phyloP scores from a whole-genome alignment of 371 early-diverging fungal species.

The Apophysomyces elegans region DNA sequence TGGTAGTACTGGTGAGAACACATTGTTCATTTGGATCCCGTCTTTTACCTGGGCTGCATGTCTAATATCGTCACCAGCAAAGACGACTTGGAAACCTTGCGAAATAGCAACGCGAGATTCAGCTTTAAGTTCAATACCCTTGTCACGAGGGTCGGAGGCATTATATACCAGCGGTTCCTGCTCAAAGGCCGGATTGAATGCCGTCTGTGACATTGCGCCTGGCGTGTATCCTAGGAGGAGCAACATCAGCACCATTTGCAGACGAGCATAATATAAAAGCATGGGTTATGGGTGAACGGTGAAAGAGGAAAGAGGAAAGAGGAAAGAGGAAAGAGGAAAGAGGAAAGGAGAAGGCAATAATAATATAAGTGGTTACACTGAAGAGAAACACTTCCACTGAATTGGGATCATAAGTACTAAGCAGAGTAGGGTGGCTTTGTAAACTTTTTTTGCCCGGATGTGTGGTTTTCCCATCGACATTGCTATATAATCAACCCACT shows the following conservation, averaged over 20 bases:
- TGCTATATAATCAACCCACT: too few relatives aligned
- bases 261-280: background rate
- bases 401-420: background rate
- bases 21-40: slow-evolving; percentile 36
- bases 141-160: slow-evolving; percentile 11
- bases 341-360: background rate
- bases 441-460: background rate
- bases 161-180: slow-evolving; percentile 13
- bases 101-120: slow-evolving; percentile 13
- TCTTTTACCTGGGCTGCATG: background rate
- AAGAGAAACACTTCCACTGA: slow-evolving; percentile 2
- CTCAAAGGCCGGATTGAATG: slow-evolving; percentile 14
- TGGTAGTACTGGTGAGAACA: background rate
- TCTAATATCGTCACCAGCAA: slow-evolving; percentile 24
- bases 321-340: background rate
- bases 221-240: background rate
- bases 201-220: background rate
- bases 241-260: background rate
- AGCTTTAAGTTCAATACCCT: background rate
- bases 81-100: slow-evolving; percentile 47
- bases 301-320: background rate
- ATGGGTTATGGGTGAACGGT: background rate
- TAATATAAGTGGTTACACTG: background rate
- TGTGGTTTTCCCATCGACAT: background rate
- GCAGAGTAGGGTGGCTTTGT: background rate